Base-by-base conservation (phyloP, 2,329 filamentous ascomycete species). In the Myriosclerotinia curreyana region DNA sequence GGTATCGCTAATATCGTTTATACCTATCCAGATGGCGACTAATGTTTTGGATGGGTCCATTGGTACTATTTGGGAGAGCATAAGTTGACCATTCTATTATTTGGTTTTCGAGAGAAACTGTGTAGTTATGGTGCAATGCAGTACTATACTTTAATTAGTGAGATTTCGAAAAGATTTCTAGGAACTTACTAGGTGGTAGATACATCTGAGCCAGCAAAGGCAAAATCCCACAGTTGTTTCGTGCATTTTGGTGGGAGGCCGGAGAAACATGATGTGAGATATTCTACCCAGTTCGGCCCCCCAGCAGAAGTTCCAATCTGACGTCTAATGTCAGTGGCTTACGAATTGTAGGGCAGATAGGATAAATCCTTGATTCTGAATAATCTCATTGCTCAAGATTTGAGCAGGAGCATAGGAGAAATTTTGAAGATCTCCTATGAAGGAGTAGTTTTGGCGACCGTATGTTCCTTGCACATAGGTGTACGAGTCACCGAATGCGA, bases 1-100 rank as follows among this genome's bases (percentile, higher is more conserved):
- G 8, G 78, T 78, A 69, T 85, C 82, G 66, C 76, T 77, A 66
- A 85, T 82, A 64, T 85, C 83, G 69, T 85, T 85, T 65, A 85
- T 77, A 1, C 81, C 83, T 53, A 85, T 85, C 79, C 80, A 85
- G 46, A 83, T 71, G 2, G 79, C 79, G 0, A 83, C 77, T 1
- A 85, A 74, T 1, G 79, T 76, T 22, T 77, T 72, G 5, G 73
- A 67, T 20, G 76, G 73, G 12, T 78, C 69, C 9, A 69, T 62
- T 25, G 65, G 66, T 14, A 72, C 56, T 6, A 69, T 54, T 54
- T 3, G 69, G 66, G 22, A 64, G 65, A 0, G 69, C 82, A 66
- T 82, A 82, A 1, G 69, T 69, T 3, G 76, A 69, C 70, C 80
- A 85, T 66, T 83, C 80, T 9, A 74, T 70, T 6, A 82, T 78